Conservation (phyloP, 2,329 filamentous ascomycete species). For the Sarocladium strictum region DNA sequence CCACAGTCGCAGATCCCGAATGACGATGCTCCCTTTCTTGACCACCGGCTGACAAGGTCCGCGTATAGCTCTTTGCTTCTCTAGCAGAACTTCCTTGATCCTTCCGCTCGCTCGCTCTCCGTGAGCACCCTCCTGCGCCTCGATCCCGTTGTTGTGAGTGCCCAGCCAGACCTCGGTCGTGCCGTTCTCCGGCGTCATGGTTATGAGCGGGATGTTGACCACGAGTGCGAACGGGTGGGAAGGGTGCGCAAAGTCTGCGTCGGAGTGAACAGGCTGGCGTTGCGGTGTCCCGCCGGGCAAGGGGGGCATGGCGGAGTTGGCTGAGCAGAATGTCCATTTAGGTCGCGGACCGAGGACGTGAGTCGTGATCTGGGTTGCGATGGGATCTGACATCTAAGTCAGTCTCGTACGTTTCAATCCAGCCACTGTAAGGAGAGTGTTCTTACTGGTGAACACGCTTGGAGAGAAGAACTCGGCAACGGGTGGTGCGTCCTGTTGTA, state of each 20-base stretch:
- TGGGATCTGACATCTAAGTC: constrained; percentile 33
- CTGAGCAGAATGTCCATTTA: constrained; percentile 52
- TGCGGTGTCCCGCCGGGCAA: constrained; percentile 30
- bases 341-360: constrained; percentile 48
- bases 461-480: constrained; percentile 40
- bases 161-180: constrained; percentile 56
- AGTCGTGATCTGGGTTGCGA: constrained; percentile 50
- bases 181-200: constrained; percentile 45
- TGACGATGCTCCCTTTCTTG: constrained; percentile 47
- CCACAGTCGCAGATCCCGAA: constrained; percentile 57
- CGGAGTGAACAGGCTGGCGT: constrained; percentile 51
- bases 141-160: constrained; percentile 36
- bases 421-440: background rate
- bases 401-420: background rate
- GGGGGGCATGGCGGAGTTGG: constrained; percentile 50
- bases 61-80: constrained; percentile 26
- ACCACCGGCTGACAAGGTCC: constrained; percentile 45
- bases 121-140: constrained; percentile 41
- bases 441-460: constrained; percentile 48
- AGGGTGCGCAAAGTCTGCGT: constrained; percentile 53
- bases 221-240: constrained; percentile 48
- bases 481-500: constrained; percentile 55
- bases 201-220: constrained; percentile 46
- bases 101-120: constrained; percentile 46
- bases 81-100: constrained; percentile 36